Evolutionary conservation across 495 filamentous ascomycete genomes (phyloP), one percentile per base, ranked within the genome.

Genomic region (Schizothecium vesticola): DNA sequence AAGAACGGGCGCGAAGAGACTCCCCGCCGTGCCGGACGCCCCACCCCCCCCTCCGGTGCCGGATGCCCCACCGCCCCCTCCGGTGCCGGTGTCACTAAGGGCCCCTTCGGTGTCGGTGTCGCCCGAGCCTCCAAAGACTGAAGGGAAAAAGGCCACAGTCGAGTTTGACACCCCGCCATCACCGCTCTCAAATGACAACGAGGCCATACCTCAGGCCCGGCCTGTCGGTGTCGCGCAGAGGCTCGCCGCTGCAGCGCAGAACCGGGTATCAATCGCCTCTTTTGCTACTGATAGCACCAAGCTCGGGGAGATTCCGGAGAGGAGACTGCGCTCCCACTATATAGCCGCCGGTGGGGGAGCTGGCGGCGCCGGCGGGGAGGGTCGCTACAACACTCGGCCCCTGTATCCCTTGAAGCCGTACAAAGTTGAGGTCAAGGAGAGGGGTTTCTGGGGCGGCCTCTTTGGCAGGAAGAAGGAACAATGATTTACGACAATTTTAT

Each of bases 301-400:
- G 63, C 74, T 80, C 10, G 78, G 78, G 2, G 78, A 80, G 55
- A 76, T 80, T 2, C 73, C 77, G 0, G 70, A 76, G 24, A 67
- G 72, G 22, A 77, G 70, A 60, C 72, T 71, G 72, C 67, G 68
- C 10, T 66, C 72, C 7, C 65, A 71, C 23, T 63, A 68, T 19
- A 55, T 56, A 3, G 60, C 65, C 9, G 61, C 26, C 2, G 71
- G 72, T 16, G 57, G 64, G 0, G 66, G 70, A 10, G 67, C 69
- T 1, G 73, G 71, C 33, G 75, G 72, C 16, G 51, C 12, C 12
- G 33, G 64, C 2, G 66, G 70, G 9, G 67, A 68, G 6, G 75
- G 72, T 25, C 74, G 74, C 56, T 77, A 78, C 56, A 74, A 77
- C 57, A 70, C 78, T 25, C 56, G 59, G 3, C 73, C 75, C 1